Conservation (phyloP, 139 green algal genomes). For the Micromonas commoda region DNA sequence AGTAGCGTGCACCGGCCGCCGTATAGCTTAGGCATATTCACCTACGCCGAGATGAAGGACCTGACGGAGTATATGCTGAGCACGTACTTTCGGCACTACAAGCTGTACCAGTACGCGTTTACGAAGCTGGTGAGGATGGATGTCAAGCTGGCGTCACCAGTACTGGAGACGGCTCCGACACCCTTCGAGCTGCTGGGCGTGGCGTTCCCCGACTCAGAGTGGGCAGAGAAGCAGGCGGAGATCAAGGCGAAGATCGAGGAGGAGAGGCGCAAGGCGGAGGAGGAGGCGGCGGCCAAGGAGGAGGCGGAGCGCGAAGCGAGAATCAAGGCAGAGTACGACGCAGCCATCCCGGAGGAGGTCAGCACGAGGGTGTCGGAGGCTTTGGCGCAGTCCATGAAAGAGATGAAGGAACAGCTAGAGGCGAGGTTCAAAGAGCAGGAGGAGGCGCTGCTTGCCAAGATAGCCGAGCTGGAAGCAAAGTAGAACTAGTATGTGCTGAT, state of each 20-base stretch:
- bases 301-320: conserved; percentile 34
- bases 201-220: conserved; percentile 13
- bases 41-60: conserved; percentile 40
- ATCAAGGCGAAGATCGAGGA: conserved; percentile 15
- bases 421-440: conserved; percentile 45
- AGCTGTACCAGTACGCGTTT: conserved; percentile 58
- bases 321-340: conserved; percentile 51
- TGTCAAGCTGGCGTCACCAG: not conserved
- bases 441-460: conserved; percentile 35
- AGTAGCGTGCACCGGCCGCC: conserved; percentile 60
- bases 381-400: conserved; percentile 39
- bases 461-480: conserved; percentile 40
- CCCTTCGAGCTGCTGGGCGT: conserved; percentile 1
- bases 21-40: conserved; percentile 59
- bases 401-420: conserved; percentile 42
- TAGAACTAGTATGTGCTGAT: not conserved
- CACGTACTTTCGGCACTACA: conserved; percentile 66
- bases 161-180: not conserved
- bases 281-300: conserved; percentile 32
- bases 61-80: conserved; percentile 54
- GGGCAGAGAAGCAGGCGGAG: conserved; percentile 19
- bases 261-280: too few relatives aligned
- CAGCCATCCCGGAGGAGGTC: conserved; percentile 55
- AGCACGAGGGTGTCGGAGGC: conserved; percentile 6
- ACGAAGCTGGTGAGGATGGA: conserved; percentile 39